Conservation (phyloP, 768 basidiomycete genomes). For the Mycena filopes region DNA sequence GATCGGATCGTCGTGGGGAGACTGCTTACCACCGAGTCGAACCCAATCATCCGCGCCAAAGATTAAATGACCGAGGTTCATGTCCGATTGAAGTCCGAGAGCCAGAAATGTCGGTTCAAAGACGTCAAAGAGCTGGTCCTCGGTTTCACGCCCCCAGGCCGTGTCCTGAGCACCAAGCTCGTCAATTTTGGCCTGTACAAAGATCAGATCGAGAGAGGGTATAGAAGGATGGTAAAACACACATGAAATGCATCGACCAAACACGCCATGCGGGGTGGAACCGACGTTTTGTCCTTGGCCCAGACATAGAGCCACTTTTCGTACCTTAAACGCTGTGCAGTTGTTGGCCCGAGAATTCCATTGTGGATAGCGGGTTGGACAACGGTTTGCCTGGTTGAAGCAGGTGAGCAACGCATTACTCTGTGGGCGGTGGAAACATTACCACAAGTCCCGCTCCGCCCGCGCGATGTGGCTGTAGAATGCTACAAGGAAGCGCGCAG, state of each 20-base stretch:
- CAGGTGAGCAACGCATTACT: too few relatives aligned
- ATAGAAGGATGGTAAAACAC: too few relatives aligned
- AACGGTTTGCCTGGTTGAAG: neutral
- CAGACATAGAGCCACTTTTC: conserved; percentile 37
- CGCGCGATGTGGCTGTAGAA: conserved; percentile 29
- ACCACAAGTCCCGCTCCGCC: conserved; percentile 27
- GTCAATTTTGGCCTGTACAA: neutral
- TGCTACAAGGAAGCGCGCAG: conserved; percentile 34
- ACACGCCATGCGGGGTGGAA: conserved; percentile 11
- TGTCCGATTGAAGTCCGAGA: neutral
- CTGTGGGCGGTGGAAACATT: neutral
- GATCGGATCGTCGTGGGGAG: neutral
- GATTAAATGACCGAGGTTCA: neutral
- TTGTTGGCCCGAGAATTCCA: conserved; percentile 25
- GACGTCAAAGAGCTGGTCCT: conserved; percentile 20
- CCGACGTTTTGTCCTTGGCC: conserved; percentile 20
- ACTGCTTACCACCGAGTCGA: neutral
- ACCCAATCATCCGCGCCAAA: neutral
- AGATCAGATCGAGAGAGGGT: too few relatives aligned
- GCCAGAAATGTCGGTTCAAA: conserved; percentile 29
- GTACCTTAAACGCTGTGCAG: conserved; percentile 29
- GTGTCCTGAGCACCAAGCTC: neutral
- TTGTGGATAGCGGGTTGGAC: neutral
- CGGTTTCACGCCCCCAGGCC: neutral
- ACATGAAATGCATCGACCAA: conserved; percentile 33